Conservation (phyloP, 78 protist species). For the Dictyostelium firmibasis region DNA sequence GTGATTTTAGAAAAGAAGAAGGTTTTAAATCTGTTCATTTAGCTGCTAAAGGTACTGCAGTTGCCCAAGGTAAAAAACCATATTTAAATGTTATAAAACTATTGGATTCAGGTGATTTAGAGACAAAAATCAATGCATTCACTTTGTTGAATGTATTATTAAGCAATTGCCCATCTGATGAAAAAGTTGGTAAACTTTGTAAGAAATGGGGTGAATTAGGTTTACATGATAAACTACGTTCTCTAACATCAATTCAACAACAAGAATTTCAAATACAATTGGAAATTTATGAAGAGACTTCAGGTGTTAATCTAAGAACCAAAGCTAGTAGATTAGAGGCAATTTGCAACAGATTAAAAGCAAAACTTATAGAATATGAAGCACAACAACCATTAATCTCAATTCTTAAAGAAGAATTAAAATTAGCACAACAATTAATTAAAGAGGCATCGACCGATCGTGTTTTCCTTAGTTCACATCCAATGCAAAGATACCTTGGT, state of each 20-base stretch:
- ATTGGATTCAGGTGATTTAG: slow-evolving; percentile 60
- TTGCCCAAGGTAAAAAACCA: background rate
- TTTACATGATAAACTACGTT: slow-evolving; percentile 39
- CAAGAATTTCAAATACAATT: slow-evolving; percentile 69
- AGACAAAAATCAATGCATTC: slow-evolving; percentile 62
- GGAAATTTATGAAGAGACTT: slow-evolving; percentile 48
- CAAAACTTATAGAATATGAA: slow-evolving; percentile 45
- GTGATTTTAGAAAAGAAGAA: slow-evolving; percentile 51
- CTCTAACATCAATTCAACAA: slow-evolving; percentile 16
- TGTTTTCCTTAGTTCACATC: slow-evolving; percentile 56
- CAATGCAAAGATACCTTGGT: slow-evolving; percentile 76
- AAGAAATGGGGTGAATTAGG: slow-evolving; percentile 65
- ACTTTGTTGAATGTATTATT: slow-evolving; percentile 53
- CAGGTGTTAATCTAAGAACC: slow-evolving; percentile 39
- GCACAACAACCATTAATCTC: slow-evolving; percentile 63
- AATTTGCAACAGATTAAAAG: slow-evolving; percentile 29
- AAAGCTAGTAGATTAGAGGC: slow-evolving; percentile 57
- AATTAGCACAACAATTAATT: slow-evolving; percentile 53
- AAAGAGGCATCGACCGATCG: slow-evolving; percentile 72
- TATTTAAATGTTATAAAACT: slow-evolving; percentile 32
- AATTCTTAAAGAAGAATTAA: slow-evolving; percentile 61
- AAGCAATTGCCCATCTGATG: slow-evolving; percentile 49
- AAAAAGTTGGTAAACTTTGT: slow-evolving; percentile 16
- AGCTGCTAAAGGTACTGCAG: slow-evolving; percentile 53
- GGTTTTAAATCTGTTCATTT: slow-evolving; percentile 68